These are phyloP conservation scores for Uronychia setigera DNA, from an alignment of 73 alveolate species.

Conservation along the genomic window DNA sequence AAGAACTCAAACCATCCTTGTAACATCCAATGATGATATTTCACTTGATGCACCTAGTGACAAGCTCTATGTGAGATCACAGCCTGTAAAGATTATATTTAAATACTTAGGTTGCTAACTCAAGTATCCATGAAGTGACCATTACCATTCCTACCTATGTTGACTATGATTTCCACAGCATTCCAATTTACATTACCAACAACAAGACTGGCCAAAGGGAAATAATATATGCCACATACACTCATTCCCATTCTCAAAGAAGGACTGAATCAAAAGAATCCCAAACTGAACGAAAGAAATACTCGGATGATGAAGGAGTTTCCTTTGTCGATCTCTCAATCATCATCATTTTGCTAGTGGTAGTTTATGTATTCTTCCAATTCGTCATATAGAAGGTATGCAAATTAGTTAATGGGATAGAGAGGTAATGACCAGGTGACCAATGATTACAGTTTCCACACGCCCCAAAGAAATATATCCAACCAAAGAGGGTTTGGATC, in stretches of 20 bases:
- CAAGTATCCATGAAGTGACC: constrained; percentile 7
- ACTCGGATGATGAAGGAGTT: constrained; percentile 4
- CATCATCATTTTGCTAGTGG: background rate
- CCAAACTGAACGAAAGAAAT: background rate
- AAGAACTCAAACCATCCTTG: constrained; percentile 22
- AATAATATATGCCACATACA: background rate
- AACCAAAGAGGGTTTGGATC: too few relatives aligned
- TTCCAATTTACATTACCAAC: background rate
- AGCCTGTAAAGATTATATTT: background rate
- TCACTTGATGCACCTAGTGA: constrained; percentile 5
- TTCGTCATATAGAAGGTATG: too few relatives aligned
- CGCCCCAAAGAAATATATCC: too few relatives aligned
- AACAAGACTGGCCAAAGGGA: background rate
- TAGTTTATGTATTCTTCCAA: background rate
- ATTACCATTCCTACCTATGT: constrained; percentile 34
- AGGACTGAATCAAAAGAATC: constrained; percentile 8
- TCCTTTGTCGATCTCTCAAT: constrained; percentile 14
- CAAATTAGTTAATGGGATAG: too few relatives aligned
- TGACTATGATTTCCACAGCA: constrained; percentile 9
- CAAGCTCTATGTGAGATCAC: constrained; percentile 4
- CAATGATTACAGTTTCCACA: too few relatives aligned
- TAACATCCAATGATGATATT: constrained; percentile 25
- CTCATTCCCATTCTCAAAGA: constrained; percentile 18
- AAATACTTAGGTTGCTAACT: constrained; percentile 6
- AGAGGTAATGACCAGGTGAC: too few relatives aligned